Conservation (phyloP, 2,329 filamentous ascomycete species). For the Talaromyces amestolkiae region DNA sequence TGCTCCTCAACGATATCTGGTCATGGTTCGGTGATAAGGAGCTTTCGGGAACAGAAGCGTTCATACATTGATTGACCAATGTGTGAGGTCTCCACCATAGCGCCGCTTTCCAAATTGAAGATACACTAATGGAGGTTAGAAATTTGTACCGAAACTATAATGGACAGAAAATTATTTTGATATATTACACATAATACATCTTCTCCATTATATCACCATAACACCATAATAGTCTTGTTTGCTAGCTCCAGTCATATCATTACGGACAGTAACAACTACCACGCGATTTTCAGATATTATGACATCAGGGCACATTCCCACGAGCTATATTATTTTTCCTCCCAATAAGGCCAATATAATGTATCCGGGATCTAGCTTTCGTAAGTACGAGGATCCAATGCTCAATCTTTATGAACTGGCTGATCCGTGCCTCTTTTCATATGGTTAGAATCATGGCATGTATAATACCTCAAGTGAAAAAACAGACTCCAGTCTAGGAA, state of each 20-base stretch:
- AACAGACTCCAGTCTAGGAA: neutral
- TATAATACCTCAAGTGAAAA: neutral
- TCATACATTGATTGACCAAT: neutral
- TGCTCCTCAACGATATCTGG: constrained; percentile 8
- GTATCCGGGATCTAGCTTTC: neutral
- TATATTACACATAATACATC: neutral
- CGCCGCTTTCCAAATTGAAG: neutral
- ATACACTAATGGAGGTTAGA: neutral
- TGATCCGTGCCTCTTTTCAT: neutral
- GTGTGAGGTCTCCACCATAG: neutral
- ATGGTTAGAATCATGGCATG: neutral
- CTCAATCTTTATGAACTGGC: neutral
- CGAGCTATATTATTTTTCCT: neutral
- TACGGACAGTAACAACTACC: neutral
- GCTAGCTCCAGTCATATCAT: neutral
- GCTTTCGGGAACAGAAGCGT: constrained; percentile 8
- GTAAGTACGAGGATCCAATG: neutral
- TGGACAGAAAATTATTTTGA: neutral
- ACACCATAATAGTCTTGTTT: neutral
- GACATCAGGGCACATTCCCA: neutral
- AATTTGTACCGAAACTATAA: neutral
- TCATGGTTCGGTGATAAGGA: constrained; percentile 12
- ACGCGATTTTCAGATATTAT: neutral
- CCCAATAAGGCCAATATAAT: neutral
- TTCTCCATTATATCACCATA: neutral